Conservation (phyloP, 2,329 filamentous ascomycete species). For the Curvularia lunata region DNA sequence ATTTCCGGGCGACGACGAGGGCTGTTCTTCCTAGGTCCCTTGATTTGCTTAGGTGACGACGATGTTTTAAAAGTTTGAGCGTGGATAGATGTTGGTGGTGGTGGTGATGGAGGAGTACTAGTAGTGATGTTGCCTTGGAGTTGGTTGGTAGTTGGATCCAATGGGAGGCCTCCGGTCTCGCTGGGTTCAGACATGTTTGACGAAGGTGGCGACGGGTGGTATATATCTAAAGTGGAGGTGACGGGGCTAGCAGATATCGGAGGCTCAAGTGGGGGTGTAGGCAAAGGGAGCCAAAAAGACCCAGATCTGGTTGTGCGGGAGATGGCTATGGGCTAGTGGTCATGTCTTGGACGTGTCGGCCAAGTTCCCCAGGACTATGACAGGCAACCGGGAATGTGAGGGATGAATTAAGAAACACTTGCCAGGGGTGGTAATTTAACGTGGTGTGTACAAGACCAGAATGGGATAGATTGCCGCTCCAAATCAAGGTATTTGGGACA, state of each 20-base stretch:
- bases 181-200: conserved; percentile 43
- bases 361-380: conserved; percentile 35
- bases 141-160: conserved; percentile 31
- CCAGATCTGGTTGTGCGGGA: conserved; percentile 44
- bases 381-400: conserved; percentile 38
- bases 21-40: conserved; percentile 28
- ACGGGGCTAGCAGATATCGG: conserved; percentile 40
- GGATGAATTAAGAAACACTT: conserved; percentile 40
- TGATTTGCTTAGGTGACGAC: conserved; percentile 36
- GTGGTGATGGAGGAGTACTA: not conserved
- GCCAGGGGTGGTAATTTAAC: conserved; percentile 34
- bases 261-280: conserved; percentile 41
- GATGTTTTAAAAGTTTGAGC: conserved; percentile 31
- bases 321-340: conserved; percentile 40
- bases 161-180: conserved; percentile 44
- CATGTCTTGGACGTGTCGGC: conserved; percentile 39
- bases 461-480: conserved; percentile 40
- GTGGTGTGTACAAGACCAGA: conserved; percentile 34
- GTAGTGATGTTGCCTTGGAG: conserved; percentile 26
- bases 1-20: conserved; percentile 39
- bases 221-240: conserved; percentile 40
- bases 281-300: conserved; percentile 35
- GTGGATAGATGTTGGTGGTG: conserved; percentile 21
- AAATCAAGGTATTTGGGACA: conserved; percentile 43
- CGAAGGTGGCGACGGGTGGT: conserved; percentile 34